phyloP scores from a whole-genome alignment of 1,284 basidiomycete species.

The Gymnopus androsaceus region DNA sequence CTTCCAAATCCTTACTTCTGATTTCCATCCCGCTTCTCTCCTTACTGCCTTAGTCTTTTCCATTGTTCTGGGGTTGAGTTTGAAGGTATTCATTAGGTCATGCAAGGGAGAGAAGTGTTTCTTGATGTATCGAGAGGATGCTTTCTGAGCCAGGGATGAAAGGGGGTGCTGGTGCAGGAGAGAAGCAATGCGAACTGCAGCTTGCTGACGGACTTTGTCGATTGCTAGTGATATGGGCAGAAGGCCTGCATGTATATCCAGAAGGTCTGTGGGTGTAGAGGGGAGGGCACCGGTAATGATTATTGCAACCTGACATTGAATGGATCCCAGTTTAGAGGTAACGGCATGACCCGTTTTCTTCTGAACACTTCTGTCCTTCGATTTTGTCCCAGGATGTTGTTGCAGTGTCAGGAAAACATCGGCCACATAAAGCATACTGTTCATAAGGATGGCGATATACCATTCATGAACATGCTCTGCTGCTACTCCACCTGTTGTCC shows the following conservation, averaged over 20 bases:
- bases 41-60: neutral
- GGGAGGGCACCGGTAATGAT: slow-evolving; percentile 1
- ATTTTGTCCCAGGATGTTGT: neutral
- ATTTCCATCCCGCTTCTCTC: neutral
- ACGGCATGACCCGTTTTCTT: neutral
- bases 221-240: neutral
- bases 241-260: slow-evolving; percentile 2
- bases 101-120: neutral
- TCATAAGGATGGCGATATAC: neutral
- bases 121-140: neutral
- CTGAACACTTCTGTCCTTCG: neutral
- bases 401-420: slow-evolving; percentile 1
- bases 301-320: slow-evolving; percentile 10
- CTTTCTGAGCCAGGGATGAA: neutral
- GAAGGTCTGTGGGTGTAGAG: neutral
- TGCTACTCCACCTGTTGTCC: neutral
- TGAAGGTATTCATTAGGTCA: neutral
- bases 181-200: neutral
- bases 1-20: neutral
- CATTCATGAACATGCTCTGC: neutral
- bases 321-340: neutral
- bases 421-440: slow-evolving; percentile 1
- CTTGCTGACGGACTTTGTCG: neutral
- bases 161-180: slow-evolving; percentile 2
- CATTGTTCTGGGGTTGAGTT: neutral